Evolutionary conservation across 2,329 filamentous ascomycete species (phyloP).

Genomic region (Penicillium sp.): DNA sequence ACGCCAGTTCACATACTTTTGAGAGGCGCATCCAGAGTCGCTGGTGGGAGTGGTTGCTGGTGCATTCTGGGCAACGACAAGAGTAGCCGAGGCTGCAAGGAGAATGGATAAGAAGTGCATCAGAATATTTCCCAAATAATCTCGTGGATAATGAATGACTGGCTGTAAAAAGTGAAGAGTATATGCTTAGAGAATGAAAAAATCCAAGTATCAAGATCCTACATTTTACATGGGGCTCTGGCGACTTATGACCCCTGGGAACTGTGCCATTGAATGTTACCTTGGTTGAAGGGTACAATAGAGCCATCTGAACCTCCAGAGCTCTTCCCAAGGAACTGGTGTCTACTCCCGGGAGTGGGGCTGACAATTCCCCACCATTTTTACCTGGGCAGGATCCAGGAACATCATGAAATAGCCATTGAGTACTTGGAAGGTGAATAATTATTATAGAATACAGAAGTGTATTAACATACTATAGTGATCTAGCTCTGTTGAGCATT

Average conservation of each 20-base stretch:
- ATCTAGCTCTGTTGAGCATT: too few species aligned
- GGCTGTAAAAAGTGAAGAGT: not conserved
- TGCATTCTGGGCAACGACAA: slow-evolving; percentile 11
- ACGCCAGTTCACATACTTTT: slow-evolving; percentile 7
- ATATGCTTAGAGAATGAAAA: not conserved
- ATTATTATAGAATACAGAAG: too few species aligned
- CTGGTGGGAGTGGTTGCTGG: slow-evolving; percentile 4
- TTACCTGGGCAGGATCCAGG: too few species aligned
- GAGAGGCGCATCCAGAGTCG: slow-evolving; percentile 11
- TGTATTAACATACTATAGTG: too few species aligned
- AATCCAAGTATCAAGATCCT: not conserved
- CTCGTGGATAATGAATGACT: not conserved
- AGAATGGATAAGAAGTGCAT: slow-evolving; percentile 1
- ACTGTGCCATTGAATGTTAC: slow-evolving; percentile 9
- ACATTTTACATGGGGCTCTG: not conserved
- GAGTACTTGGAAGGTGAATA: too few species aligned
- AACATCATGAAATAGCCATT: too few species aligned
- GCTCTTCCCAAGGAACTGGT: not conserved
- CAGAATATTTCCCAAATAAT: not conserved
- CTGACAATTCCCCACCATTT: not conserved
- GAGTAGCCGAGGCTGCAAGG: slow-evolving; percentile 3
- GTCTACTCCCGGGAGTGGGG: slow-evolving; percentile 12
- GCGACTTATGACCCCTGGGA: not conserved
- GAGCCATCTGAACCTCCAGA: slow-evolving; percentile 3
- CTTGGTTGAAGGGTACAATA: slow-evolving; percentile 10